Percentiles rank a stretch among this genome's conserved stretches.
phyloP scores from a whole-genome alignment of 148 eudicot genomes.

The Amaranthus palmeri region DNA sequence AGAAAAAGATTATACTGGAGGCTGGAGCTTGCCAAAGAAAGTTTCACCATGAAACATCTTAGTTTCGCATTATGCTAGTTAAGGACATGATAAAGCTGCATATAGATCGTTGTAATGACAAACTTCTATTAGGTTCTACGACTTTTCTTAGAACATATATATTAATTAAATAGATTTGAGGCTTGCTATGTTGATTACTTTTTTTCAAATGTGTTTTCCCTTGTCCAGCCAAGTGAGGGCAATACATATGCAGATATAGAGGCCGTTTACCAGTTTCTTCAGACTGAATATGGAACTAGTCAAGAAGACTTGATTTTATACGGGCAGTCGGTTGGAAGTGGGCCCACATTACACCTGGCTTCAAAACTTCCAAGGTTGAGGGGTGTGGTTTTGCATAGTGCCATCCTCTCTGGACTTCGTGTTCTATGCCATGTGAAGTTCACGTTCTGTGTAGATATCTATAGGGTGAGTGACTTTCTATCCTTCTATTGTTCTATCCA shows the following conservation, averaged over 20 bases:
- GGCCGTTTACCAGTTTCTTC: slow-evolving; percentile 92
- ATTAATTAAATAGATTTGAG: not conserved
- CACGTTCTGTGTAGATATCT: slow-evolving; percentile 82
- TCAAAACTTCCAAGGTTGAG: slow-evolving; percentile 89
- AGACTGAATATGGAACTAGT: slow-evolving; percentile 83
- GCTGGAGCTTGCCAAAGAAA: too few species aligned
- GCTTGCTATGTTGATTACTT: not conserved
- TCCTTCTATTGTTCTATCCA: not conserved
- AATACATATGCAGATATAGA: slow-evolving; percentile 96
- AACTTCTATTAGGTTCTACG: not conserved
- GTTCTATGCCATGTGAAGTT: slow-evolving; percentile 88
- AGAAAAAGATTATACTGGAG: too few species aligned
- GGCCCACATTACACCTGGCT: slow-evolving; percentile 91
- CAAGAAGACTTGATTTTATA: slow-evolving; percentile 93
- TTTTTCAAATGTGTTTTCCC: not conserved
- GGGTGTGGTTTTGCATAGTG: slow-evolving; percentile 98
- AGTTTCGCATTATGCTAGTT: too few species aligned
- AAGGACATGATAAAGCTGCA: too few species aligned
- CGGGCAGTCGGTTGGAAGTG: slow-evolving; percentile 99
- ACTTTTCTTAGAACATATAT: not conserved
- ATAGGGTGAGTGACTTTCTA: slow-evolving; percentile 48
- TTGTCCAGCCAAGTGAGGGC: slow-evolving; percentile 77
- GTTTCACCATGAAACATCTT: too few species aligned
- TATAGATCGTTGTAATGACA: not conserved
- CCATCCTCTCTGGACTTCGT: slow-evolving; percentile 96